Percentiles rank a stretch among this genome's conserved stretches.
Evolutionary conservation across 2,329 filamentous ascomycete species (phyloP).

Genomic region (Aspergillus piperis): DNA sequence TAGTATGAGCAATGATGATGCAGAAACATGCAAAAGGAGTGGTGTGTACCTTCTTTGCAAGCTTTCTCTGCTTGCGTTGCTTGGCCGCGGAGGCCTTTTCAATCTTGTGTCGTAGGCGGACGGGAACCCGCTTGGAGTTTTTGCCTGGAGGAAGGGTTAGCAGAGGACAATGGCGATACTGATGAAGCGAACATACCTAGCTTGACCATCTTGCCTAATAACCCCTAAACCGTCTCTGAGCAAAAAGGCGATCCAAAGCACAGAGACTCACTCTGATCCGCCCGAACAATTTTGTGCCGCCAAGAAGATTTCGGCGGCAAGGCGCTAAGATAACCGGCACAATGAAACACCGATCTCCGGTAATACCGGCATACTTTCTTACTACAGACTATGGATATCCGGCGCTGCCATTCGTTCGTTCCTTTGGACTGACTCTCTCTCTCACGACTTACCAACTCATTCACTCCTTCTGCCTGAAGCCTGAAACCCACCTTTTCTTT

Average conservation of each 20-base stretch:
- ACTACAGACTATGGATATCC: background rate
- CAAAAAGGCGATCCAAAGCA: slow-evolving; percentile 18
- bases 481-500: background rate
- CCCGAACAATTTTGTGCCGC: slow-evolving; percentile 32
- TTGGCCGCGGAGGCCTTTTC: slow-evolving; percentile 88
- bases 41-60: slow-evolving; percentile 73
- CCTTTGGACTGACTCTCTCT: background rate
- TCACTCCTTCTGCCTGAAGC: background rate
- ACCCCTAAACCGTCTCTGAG: slow-evolving; percentile 9
- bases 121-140: slow-evolving; percentile 87
- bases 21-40: background rate
- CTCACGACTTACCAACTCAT: background rate
- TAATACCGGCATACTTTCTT: background rate
- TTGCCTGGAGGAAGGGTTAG: slow-evolving; percentile 63
- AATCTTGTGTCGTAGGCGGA: slow-evolving; percentile 92
- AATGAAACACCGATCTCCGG: slow-evolving; percentile 38
- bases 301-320: slow-evolving; percentile 37
- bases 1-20: slow-evolving; percentile 7
- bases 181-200: slow-evolving; percentile 33
- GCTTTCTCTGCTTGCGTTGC: slow-evolving; percentile 85
- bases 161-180: background rate
- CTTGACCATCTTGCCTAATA: slow-evolving; percentile 42
- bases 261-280: slow-evolving; percentile 18
- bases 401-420: background rate
- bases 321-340: slow-evolving; percentile 40